Evolutionary conservation across 495 filamentous ascomycete species (phyloP), one percentile per base, ranked within the genome.

Genomic region (Hyaloscypha bicolor): DNA sequence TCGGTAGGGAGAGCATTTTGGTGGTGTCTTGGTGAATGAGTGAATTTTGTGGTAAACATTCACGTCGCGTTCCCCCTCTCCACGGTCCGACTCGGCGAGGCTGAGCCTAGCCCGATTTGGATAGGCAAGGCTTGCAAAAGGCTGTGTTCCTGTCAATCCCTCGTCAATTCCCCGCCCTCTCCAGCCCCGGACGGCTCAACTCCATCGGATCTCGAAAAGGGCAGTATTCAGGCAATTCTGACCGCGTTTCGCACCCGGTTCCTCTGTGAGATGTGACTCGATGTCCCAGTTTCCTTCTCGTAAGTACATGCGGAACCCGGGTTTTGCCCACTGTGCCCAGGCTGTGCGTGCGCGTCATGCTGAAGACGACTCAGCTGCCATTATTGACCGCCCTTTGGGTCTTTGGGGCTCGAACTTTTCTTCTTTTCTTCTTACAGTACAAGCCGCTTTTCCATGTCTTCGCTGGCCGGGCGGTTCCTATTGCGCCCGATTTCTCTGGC

Each of bases 1-100:
- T 84, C 11, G 91, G 90, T n/a, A 94, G 85, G 37, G 90, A 84
- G 42, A 91, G 84, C 84, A 86, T 90, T 61, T 66, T 78, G 57
- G 68, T 35, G 33, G n/a, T 9, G 11, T 30, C 6, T 25, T 48
- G 9, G 42, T 48, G 42, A 48, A 48, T 48, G 42, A 48, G 2
- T 6, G 42, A 31, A 31, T 59, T 9, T 5, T 57, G 35, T 21
- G 35, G 42, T 48, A 48, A 48, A 48, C 11, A 48, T 19, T 61
- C 14, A 37, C 32, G 21, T 33, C 33, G 51, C 61, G 61, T 25
- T 1, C 25, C 25, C 25, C 25, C 25, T 2, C 2, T 2, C 25
- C 25, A 25, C 25, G 25, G 25, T 25, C 25, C 25, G 25, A 25
- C 25, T 25, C 25, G 25, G 42, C 48, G 22, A 62, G 59, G 59